Evolutionary conservation across 2,329 filamentous ascomycete species (phyloP), one percentile per base, ranked within the genome.

Genomic region (Fonsecaea multimorphosa): DNA sequence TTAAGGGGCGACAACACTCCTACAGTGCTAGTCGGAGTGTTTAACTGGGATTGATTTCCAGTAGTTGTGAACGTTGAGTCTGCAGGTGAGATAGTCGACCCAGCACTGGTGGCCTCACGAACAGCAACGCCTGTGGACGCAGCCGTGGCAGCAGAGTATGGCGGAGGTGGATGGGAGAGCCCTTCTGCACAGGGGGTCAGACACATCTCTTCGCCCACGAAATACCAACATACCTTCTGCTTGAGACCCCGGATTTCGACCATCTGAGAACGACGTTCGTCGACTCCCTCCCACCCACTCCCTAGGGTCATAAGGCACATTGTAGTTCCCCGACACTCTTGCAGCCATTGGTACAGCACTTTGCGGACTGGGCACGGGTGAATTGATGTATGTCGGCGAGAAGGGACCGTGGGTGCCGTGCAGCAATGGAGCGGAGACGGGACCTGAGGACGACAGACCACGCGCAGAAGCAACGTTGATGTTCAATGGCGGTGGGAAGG

Each of bases 251-350:
- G 40, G 19, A 40, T 27, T 32, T 22, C 55, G 63, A 36, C 52
- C 32, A 27, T 64, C 65, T 32, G 61, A 14, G 34, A 66, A 34
- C 19, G 67, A 71, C 5, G 60, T 40, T 31, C 59, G 56, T 22
- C 58, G 68, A 58, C 75, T 74, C 51, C 79, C 76, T 22, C 78
- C 77, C 0, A 77, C 80, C 81, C 81, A 83, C 74, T 83, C 79
- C 66, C 80, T 80, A 38, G 81, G 81, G 68, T 83, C 82, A 67
- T 83, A 83, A 8, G 79, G 77, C 27, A 78, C 76, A 71, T 73
- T 81, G 68, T 81, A 82, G 32, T 73, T 72, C 31, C 74, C 63
- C 7, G 73, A 62, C 53, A 78, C 75, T 68, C 81, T 78, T 53
- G 76, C 75, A n/a, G 78, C 74, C 79, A 82, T 79, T 29, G 80